Conservation (phyloP, 768 basidiomycete genomes). For the Leucocoprinus leucothites region DNA sequence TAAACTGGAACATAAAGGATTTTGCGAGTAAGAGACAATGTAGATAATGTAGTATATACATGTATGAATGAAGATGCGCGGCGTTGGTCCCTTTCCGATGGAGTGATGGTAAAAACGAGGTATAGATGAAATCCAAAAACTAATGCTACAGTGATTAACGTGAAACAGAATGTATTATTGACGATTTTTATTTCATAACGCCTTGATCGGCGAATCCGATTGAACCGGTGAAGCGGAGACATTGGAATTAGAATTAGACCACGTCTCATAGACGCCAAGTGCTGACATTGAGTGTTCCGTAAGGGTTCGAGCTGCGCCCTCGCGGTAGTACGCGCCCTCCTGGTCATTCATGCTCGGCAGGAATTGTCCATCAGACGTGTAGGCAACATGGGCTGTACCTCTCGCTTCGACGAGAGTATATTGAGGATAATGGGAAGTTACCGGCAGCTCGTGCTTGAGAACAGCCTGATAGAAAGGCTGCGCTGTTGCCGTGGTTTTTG, state of each 20-base stretch:
- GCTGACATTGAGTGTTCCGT: background rate
- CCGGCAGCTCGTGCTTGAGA: background rate
- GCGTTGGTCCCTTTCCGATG: constrained; percentile 7
- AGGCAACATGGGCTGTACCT: background rate
- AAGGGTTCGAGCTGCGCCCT: background rate
- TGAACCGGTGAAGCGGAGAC: constrained; percentile 5
- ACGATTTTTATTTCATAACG: constrained; percentile 4
- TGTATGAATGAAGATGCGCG: background rate
- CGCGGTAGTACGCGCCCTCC: constrained; percentile 3
- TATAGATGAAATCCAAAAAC: constrained; percentile 5
- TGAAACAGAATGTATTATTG: constrained; percentile 4
- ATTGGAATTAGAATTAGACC: constrained; percentile 5
- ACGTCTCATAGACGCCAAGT: constrained; percentile 1
- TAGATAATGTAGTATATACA: constrained; percentile 1
- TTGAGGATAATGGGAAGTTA: background rate
- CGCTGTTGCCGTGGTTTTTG: background rate
- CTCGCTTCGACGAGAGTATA: background rate
- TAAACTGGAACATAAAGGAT: background rate
- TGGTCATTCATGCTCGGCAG: background rate
- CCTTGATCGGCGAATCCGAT: constrained; percentile 9
- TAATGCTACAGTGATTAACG: constrained; percentile 11
- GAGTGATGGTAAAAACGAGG: background rate
- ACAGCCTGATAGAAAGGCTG: background rate
- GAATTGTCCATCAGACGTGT: background rate
- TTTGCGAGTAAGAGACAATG: background rate